Evolutionary conservation across 2,329 filamentous ascomycete species (phyloP).

Genomic region (Ophiostoma ips): DNA sequence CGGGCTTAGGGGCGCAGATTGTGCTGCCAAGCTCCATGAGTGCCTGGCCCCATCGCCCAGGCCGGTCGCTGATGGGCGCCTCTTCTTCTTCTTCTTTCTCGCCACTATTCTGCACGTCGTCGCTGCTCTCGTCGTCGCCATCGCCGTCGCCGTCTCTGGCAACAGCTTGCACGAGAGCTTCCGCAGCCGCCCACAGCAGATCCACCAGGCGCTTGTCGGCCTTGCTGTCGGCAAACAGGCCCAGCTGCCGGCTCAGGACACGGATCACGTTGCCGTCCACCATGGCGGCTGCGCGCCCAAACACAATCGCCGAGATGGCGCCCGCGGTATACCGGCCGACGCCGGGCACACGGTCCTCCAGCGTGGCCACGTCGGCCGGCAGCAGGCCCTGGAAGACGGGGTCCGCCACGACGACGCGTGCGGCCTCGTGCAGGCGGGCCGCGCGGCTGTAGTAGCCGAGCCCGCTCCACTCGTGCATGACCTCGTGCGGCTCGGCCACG

Average conservation of each 20-base stretch:
- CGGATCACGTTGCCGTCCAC: constrained; percentile 50
- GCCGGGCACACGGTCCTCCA: constrained; percentile 40
- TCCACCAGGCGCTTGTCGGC: constrained; percentile 38
- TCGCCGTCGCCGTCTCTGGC: constrained; percentile 24
- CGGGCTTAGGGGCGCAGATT: constrained; percentile 44
- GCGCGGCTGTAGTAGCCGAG: constrained; percentile 53
- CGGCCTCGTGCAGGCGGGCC: constrained; percentile 43
- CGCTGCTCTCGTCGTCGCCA: constrained; percentile 6
- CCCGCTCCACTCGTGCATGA: constrained; percentile 44
- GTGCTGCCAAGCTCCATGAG: constrained; percentile 54
- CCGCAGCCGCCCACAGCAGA: constrained; percentile 43
- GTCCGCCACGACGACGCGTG: constrained; percentile 34
- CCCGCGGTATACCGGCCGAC: constrained; percentile 50
- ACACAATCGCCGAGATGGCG: constrained; percentile 48
- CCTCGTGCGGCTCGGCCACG: constrained; percentile 37
- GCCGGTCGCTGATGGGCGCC: constrained; percentile 29
- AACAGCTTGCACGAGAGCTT: constrained; percentile 37
- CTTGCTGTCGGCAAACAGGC: constrained; percentile 42
- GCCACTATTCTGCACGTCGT: too few species aligned
- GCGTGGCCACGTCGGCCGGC: constrained; percentile 30
- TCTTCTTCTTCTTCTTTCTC: constrained; percentile 7
- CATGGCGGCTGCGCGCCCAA: constrained; percentile 43
- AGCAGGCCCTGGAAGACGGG: constrained; percentile 30
- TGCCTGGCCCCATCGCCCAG: constrained; percentile 49
- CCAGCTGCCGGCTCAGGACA: constrained; percentile 46